Conservation (phyloP, 1,139 yeast species). For the Sugiyamaella novakii region DNA sequence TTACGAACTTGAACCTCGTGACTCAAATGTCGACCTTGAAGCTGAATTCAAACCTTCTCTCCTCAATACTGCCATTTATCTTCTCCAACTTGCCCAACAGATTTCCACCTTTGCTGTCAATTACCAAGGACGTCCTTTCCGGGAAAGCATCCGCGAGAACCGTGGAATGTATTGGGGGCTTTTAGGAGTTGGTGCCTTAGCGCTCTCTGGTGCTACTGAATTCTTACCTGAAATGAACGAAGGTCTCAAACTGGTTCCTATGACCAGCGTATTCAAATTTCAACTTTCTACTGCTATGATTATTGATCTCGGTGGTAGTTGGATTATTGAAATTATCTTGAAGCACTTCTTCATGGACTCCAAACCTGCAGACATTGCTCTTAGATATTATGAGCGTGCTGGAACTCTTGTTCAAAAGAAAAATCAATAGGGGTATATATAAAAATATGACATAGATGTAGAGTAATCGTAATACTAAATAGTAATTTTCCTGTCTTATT, state of each 20-base stretch:
- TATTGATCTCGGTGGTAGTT: slow-evolving; percentile 74
- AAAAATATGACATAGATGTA: slow-evolving; percentile 8
- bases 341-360: slow-evolving; percentile 88
- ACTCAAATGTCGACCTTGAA: slow-evolving; percentile 84
- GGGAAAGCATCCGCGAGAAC: slow-evolving; percentile 86
- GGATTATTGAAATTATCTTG: slow-evolving; percentile 76
- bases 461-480: slow-evolving; percentile 4
- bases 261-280: slow-evolving; percentile 71
- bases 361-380: slow-evolving; percentile 88
- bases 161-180: slow-evolving; percentile 97
- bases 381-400: slow-evolving; percentile 40
- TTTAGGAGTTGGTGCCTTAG: slow-evolving; percentile 85
- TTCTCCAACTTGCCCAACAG: slow-evolving; percentile 92
- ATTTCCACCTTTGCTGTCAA: slow-evolving; percentile 97
- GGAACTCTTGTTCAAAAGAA: slow-evolving; percentile 38
- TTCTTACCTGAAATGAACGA: slow-evolving; percentile 92
- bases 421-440: slow-evolving; percentile 30
- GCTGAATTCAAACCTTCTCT: slow-evolving; percentile 86
- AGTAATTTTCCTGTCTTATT: no score
- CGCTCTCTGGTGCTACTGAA: slow-evolving; percentile 91
- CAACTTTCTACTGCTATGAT: slow-evolving; percentile 74
- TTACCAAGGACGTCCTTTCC: slow-evolving; percentile 96
- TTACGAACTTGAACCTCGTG: slow-evolving; percentile 87
- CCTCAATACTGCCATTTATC: slow-evolving; percentile 93
- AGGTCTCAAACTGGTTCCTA: slow-evolving; percentile 87